phyloP scores from a whole-genome alignment of 1,284 basidiomycete species.

The Ustilago vetiveriae region DNA sequence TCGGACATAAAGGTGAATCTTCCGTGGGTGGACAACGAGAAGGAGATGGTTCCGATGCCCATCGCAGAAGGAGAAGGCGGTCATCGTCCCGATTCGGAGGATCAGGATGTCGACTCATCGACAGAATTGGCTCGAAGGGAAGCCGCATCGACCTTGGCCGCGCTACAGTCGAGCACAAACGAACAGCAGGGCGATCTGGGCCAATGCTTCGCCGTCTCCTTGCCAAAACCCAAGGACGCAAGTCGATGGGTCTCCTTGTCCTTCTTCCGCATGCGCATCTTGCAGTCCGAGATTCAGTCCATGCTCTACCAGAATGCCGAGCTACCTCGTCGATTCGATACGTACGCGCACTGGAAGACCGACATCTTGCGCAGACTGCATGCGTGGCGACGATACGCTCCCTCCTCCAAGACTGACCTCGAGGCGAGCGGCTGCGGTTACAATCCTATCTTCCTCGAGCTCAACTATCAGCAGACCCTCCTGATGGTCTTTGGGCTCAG shows the following conservation, averaged over 20 bases:
- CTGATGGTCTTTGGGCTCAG: constrained; percentile 50
- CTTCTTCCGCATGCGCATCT: constrained; percentile 50
- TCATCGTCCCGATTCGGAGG: constrained; percentile 7
- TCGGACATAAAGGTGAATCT: constrained; percentile 46
- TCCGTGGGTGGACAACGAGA: constrained; percentile 37
- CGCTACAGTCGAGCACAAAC: constrained; percentile 25
- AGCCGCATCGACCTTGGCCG: constrained; percentile 42
- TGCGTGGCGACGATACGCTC: constrained; percentile 43
- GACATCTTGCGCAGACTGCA: constrained; percentile 43
- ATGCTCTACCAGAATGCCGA: constrained; percentile 47
- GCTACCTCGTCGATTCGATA: constrained; percentile 44
- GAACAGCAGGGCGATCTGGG: constrained; percentile 9
- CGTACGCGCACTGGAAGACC: constrained; percentile 44
- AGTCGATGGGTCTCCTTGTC: constrained; percentile 49
- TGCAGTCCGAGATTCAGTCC: constrained; percentile 48
- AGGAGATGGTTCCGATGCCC: constrained; percentile 26
- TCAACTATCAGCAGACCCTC: constrained; percentile 52
- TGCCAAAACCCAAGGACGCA: constrained; percentile 37
- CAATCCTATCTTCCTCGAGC: constrained; percentile 52
- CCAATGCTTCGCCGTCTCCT: constrained; percentile 4
- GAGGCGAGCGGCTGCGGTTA: constrained; percentile 43
- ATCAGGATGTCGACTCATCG: constrained; percentile 28
- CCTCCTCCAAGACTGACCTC: constrained; percentile 40
- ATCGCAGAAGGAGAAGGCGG: constrained; percentile 9
- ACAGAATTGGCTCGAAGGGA: constrained; percentile 41